Conservation (phyloP, 2,329 filamentous ascomycete genomes). For the Xylariaceae sp. region DNA sequence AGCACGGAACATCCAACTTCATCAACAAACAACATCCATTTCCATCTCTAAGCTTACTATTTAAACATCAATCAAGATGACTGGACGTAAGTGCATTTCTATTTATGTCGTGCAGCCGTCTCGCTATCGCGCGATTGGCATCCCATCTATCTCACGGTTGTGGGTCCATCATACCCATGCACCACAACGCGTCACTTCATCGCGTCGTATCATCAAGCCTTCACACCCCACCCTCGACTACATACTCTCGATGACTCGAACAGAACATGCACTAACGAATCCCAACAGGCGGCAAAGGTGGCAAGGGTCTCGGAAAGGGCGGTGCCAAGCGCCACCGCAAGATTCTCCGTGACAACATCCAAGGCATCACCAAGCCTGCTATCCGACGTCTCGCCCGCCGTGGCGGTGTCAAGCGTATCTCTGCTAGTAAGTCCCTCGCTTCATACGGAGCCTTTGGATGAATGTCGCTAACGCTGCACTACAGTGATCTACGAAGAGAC, state of each 20-base stretch:
- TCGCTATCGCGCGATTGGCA: conserved; percentile 19
- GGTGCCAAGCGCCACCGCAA: conserved; percentile 98
- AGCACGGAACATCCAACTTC: too few species aligned
- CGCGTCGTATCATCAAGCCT: conserved; percentile 2
- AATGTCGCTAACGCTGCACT: conserved; percentile 1
- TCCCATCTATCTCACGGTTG: conserved; percentile 20
- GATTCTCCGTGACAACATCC: conserved; percentile 99
- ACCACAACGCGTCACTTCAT: conserved; percentile 31
- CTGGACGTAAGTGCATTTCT: conserved; percentile 61
- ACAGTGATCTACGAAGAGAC: conserved; percentile 79
- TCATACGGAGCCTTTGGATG: background rate
- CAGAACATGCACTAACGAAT: conserved; percentile 41
- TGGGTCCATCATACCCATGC: conserved; percentile 19
- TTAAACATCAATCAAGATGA: conserved; percentile 54
- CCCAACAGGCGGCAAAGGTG: conserved; percentile 78
- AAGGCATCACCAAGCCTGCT: conserved; percentile 97
- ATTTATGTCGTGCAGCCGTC: conserved; percentile 4
- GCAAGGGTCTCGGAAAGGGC: conserved; percentile 96
- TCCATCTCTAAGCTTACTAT: conserved; percentile 29
- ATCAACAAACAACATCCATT: conserved; percentile 16
- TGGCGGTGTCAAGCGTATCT: conserved; percentile 99
- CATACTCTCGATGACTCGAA: background rate
- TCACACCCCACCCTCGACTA: conserved; percentile 4
- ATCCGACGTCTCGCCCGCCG: conserved; percentile 97
- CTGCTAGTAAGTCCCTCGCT: conserved; percentile 62